Base-by-base conservation (phyloP, 164 flowering plant species). In the Vitis amurensis region DNA sequence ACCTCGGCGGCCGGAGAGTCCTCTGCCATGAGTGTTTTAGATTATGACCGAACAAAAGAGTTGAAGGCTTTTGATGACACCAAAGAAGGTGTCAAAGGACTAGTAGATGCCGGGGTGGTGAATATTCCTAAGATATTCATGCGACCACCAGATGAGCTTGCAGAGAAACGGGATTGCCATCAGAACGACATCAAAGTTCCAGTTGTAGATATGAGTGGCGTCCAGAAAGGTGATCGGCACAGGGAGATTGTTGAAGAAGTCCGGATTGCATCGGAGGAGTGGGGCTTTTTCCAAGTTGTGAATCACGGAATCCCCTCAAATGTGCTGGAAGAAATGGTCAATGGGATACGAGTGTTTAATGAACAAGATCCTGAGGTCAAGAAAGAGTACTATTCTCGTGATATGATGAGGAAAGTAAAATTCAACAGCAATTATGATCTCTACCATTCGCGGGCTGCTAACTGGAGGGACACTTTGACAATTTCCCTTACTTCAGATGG, bases 261-360 rank as follows among this genome's bases (percentile, higher is more conserved):
- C 37, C 51, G 69, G 55, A 14, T 27, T 16, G 69, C 74, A 27
- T 66, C 69, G 4, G 64, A 64, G 61, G 49, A 14, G 31, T 71
- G 74, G 74, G 74, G 74, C 0, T 71, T 71, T 58, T 71, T 71
- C 64, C 68, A 57, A 27, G 17, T 64, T 31, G 74, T 64, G 50
- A 71, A 71, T 59, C 74, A 71, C 27, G 68, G 64, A 15, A 49
- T 64, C 11, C 55, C 59, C 14, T 27, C 2, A 4, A 17, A 11
- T 6, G 68, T 71, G 8, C 61, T 71, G 23, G 68, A 49, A 3
- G 68, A 59, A n/a, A 56, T 57, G 74, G n/a, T 71, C 37, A 55
- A 47, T 3, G 74, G 68, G 7, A 58, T 71, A 30, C 23, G 68
- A 8, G 57, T 59, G 62, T 71, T 71, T 49, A 47, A 47, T 61